Percentiles rank a stretch among this genome's conserved stretches.
These are phyloP conservation scores for Perilla frutescens DNA, from an alignment of 257 asterid species.

Conservation along the genomic window DNA sequence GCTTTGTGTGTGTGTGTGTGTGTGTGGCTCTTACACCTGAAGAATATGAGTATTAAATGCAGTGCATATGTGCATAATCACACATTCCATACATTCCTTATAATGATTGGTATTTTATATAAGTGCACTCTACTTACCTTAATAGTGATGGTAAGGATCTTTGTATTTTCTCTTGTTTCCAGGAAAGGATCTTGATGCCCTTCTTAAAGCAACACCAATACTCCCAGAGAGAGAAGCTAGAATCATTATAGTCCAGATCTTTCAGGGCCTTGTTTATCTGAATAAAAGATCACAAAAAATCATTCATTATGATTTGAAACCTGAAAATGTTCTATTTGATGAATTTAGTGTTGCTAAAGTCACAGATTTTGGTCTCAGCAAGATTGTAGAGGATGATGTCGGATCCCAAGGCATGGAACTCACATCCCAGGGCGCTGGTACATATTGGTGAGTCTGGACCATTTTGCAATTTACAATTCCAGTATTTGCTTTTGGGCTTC, in stretches of 20 bases:
- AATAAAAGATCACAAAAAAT: conserved; percentile 91
- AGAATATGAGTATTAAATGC: not conserved
- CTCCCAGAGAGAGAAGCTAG: conserved; percentile 95
- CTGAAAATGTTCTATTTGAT: conserved; percentile 96
- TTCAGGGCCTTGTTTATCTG: conserved; percentile 93
- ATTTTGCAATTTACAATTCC: conserved; percentile 6
- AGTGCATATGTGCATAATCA: not conserved
- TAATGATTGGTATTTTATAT: conserved; percentile 3
- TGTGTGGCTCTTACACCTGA: not conserved
- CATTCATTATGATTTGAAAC: conserved; percentile 97
- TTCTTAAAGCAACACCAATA: conserved; percentile 84
- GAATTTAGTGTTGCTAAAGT: conserved; percentile 87
- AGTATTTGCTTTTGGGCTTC: not conserved
- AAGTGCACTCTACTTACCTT: not conserved
- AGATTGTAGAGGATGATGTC: conserved; percentile 96
- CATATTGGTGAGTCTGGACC: conserved; percentile 81
- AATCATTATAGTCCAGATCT: conserved; percentile 86
- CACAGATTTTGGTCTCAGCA: conserved; percentile 99
- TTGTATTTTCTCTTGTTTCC: conserved; percentile 29
- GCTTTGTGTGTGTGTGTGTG: not conserved
- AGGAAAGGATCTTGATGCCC: conserved; percentile 99
- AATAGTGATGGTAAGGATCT: conserved; percentile 3
- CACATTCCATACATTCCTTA: conserved; percentile 1
- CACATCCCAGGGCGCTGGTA: conserved; percentile 99
- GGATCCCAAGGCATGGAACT: conserved; percentile 99